These are phyloP conservation scores for Zanthoxylum bungeanum DNA, from an alignment of 345 rosid genomes.

Conservation along the genomic window DNA sequence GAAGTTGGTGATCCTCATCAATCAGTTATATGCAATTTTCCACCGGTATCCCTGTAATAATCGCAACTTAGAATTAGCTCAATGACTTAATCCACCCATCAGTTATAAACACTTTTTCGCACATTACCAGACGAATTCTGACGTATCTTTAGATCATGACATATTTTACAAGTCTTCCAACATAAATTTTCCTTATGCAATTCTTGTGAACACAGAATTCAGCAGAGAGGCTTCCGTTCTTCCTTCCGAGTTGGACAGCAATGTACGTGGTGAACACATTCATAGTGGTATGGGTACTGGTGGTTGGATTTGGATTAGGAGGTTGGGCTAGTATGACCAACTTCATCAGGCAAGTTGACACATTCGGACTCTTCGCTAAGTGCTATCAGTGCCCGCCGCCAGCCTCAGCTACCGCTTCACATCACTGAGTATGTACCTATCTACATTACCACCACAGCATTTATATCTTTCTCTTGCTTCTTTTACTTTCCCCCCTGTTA, in stretches of 20 bases:
- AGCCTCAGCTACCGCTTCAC: constrained; percentile 13
- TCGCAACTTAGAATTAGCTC: constrained; percentile 13
- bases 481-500: constrained; percentile 1
- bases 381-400: constrained; percentile 76
- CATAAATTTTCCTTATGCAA: background rate
- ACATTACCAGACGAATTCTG: background rate
- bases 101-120: too few species aligned
- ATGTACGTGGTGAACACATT: constrained; percentile 54
- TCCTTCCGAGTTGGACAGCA: constrained; percentile 74
- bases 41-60: background rate
- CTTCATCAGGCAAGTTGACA: constrained; percentile 70
- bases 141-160: background rate
- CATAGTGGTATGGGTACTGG: constrained; percentile 58
- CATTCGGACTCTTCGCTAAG: constrained; percentile 86
- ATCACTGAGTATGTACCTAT: constrained; percentile 24
- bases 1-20: constrained; percentile 25
- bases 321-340: constrained; percentile 93
- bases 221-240: constrained; percentile 63
- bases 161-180: background rate
- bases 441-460: background rate
- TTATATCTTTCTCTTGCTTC: constrained; percentile 10
- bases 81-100: too few species aligned
- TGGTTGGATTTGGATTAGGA: constrained; percentile 78
- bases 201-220: constrained; percentile 45
- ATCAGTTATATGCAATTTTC: constrained; percentile 14